These are phyloP conservation scores for Leptosphaerulina australis DNA, from an alignment of 2,329 filamentous ascomycete species.

Conservation along the genomic window DNA sequence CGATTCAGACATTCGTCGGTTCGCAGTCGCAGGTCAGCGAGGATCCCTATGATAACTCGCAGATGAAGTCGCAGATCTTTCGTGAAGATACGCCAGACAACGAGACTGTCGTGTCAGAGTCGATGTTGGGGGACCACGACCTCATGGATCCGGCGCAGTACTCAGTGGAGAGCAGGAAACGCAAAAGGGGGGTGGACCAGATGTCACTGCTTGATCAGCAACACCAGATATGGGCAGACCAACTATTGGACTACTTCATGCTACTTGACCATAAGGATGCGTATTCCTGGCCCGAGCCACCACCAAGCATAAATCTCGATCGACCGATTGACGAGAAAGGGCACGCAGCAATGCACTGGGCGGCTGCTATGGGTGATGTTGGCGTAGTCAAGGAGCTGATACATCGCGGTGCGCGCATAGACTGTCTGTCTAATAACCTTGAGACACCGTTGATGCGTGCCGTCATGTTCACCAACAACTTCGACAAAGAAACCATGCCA, in stretches of 20 bases:
- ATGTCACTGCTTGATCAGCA: slow-evolving; percentile 74
- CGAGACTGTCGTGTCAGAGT: slow-evolving; percentile 80
- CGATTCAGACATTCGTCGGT: slow-evolving; percentile 26
- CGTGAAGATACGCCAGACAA: slow-evolving; percentile 86
- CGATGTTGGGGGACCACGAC: slow-evolving; percentile 84
- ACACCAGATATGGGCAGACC: slow-evolving; percentile 89
- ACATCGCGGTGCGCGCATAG: slow-evolving; percentile 75
- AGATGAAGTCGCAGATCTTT: slow-evolving; percentile 60
- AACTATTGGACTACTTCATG: slow-evolving; percentile 94
- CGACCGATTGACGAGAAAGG: slow-evolving; percentile 91
- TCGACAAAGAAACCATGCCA: slow-evolving; percentile 89
- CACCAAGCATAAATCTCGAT: slow-evolving; percentile 84
- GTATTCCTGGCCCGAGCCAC: slow-evolving; percentile 74
- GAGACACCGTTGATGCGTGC: slow-evolving; percentile 95
- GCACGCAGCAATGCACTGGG: slow-evolving; percentile 95
- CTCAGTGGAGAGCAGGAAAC: slow-evolving; percentile 64
- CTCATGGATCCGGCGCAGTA: slow-evolving; percentile 72
- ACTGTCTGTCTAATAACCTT: slow-evolving; percentile 65
- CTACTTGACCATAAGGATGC: slow-evolving; percentile 79
- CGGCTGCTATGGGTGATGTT: slow-evolving; percentile 94
- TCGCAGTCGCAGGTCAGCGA: slow-evolving; percentile 51
- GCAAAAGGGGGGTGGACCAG: slow-evolving; percentile 75
- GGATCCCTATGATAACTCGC: slow-evolving; percentile 68
- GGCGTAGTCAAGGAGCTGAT: slow-evolving; percentile 89
- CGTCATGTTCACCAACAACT: slow-evolving; percentile 96